Conservation (phyloP, 306 rosid genomes). For the Clitoria ternatea region DNA sequence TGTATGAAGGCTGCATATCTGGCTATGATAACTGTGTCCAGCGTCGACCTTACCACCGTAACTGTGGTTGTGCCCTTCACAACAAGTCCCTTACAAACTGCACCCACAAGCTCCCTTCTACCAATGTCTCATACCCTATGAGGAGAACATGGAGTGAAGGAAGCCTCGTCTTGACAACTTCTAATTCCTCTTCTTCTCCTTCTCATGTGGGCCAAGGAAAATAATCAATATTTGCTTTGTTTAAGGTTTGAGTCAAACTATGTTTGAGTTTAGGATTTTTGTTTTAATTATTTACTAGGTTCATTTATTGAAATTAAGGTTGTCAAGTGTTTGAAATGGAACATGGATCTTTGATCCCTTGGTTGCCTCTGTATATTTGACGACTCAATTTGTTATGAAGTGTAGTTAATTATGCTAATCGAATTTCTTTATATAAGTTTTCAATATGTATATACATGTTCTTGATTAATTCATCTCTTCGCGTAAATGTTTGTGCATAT, state of each 20-base stretch:
- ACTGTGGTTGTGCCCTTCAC: constrained; percentile 48
- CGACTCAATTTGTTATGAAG: background rate
- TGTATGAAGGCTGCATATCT: constrained; percentile 50
- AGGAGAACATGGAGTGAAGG: constrained; percentile 57
- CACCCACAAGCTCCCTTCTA: constrained; percentile 9
- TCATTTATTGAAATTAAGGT: background rate
- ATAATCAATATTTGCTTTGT: background rate
- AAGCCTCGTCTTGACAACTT: constrained; percentile 25
- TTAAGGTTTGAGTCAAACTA: constrained; percentile 28
- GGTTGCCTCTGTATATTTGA: background rate
- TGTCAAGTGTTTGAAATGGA: background rate
- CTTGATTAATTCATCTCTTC: background rate
- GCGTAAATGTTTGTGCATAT: background rate
- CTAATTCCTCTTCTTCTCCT: constrained; percentile 16
- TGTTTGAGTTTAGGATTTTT: constrained; percentile 13
- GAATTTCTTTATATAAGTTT: background rate
- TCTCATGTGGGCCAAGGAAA: background rate
- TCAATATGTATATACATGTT: background rate
- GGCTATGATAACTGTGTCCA: constrained; percentile 40
- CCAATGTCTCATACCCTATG: constrained; percentile 49
- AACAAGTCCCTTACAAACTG: background rate
- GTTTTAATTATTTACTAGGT: background rate
- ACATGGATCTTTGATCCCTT: background rate
- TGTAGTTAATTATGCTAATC: constrained; percentile 14
- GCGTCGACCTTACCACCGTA: constrained; percentile 65